Conservation (phyloP, 2,329 filamentous ascomycete genomes). For the Blastomyces parvus region DNA sequence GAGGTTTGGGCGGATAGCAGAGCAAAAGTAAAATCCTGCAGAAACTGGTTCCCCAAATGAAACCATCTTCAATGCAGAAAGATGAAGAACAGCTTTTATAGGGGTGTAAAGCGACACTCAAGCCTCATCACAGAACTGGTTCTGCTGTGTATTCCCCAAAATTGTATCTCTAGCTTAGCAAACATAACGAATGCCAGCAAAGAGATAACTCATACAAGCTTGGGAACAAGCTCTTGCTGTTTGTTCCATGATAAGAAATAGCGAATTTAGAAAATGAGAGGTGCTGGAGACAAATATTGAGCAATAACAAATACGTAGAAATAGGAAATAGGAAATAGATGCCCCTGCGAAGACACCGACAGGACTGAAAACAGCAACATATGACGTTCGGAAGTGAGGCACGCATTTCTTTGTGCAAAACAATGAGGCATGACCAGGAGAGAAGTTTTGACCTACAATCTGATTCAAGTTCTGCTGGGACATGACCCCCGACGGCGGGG, state of each 20-base stretch:
- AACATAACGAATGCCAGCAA: neutral
- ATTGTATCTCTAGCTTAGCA: neutral
- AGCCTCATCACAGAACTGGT: neutral
- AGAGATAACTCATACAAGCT: neutral
- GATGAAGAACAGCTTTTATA: neutral
- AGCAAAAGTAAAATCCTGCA: neutral
- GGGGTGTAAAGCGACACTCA: neutral
- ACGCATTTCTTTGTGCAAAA: neutral
- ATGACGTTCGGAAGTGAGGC: neutral
- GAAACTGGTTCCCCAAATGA: neutral
- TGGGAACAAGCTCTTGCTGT: neutral
- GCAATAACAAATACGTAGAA: neutral
- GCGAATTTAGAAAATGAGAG: neutral
- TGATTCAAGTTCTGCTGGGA: slow-evolving; percentile 89
- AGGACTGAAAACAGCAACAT: neutral
- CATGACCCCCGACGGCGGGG: slow-evolving; percentile 40
- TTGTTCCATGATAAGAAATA: neutral
- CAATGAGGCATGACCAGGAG: slow-evolving; percentile 3
- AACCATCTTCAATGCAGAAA: neutral
- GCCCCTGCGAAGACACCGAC: neutral
- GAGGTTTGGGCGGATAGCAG: neutral
- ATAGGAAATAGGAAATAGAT: neutral
- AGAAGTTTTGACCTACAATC: slow-evolving; percentile 58
- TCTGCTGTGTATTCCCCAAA: neutral
- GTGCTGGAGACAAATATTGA: neutral